phyloP scores from a whole-genome alignment of 495 filamentous ascomycete genomes.

The Chaetomidium leptoderma region DNA sequence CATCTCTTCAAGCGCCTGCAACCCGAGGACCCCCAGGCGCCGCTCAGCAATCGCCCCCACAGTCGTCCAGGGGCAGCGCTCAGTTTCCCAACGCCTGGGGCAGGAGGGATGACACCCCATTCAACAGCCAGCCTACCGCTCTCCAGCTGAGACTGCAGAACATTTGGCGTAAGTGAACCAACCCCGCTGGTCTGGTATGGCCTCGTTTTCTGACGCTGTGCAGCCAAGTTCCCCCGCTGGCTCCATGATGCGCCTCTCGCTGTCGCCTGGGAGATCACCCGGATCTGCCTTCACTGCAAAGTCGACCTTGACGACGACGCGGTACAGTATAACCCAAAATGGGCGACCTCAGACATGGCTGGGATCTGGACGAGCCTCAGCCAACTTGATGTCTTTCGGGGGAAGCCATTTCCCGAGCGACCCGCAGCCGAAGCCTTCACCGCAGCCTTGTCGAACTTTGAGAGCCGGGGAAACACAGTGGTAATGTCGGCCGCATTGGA shows the following conservation, averaged over 20 bases:
- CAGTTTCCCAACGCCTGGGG: neutral
- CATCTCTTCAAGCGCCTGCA: neutral
- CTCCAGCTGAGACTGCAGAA: slow-evolving; percentile 21
- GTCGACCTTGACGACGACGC: slow-evolving; percentile 31
- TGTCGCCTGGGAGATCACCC: slow-evolving; percentile 45
- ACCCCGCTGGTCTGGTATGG: neutral
- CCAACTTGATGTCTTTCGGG: slow-evolving; percentile 30
- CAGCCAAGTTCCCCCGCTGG: slow-evolving; percentile 38
- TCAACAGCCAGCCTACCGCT: neutral
- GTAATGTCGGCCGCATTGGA: slow-evolving; percentile 36
- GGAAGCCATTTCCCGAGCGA: slow-evolving; percentile 41
- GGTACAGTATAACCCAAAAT: slow-evolving; percentile 36
- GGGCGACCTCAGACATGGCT: slow-evolving; percentile 29
- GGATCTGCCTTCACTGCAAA: slow-evolving; percentile 41
- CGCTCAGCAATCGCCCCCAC: neutral
- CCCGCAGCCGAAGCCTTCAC: slow-evolving; percentile 32
- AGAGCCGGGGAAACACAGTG: slow-evolving; percentile 31
- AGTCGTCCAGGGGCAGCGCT: neutral
- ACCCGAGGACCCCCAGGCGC: neutral
- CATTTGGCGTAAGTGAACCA: slow-evolving; percentile 31
- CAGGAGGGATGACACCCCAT: neutral
- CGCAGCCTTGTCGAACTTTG: slow-evolving; percentile 37
- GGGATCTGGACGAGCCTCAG: slow-evolving; percentile 36
- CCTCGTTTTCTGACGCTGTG: neutral
- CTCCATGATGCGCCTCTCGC: slow-evolving; percentile 38